Conservation (phyloP, 805 yeast species). For the Ascoidea asiatica region DNA sequence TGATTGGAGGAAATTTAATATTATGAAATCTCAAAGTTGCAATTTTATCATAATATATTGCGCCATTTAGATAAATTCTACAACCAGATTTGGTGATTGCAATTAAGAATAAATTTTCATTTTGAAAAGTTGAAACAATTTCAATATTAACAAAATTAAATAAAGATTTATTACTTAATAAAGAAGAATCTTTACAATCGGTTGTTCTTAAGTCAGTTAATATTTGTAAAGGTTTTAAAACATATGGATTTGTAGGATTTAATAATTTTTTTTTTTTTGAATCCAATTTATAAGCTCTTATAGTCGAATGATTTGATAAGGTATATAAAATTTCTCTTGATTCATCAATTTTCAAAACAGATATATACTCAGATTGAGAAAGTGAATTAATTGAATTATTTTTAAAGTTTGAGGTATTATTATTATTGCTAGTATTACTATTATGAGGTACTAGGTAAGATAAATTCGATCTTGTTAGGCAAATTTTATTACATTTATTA, state of each 20-base stretch:
- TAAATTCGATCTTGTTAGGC: constrained; percentile 59
- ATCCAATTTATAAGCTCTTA: constrained; percentile 57
- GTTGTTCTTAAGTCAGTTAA: constrained; percentile 27
- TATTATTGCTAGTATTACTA: constrained; percentile 16
- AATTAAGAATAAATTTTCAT: constrained; percentile 54
- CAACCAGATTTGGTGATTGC: constrained; percentile 80
- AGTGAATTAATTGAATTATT: constrained; percentile 1
- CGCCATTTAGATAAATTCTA: constrained; percentile 44
- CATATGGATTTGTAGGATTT: constrained; percentile 26
- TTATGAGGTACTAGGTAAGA: constrained; percentile 42
- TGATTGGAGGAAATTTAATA: constrained; percentile 47
- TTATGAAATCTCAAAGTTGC: constrained; percentile 31
- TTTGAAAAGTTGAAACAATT: constrained; percentile 49
- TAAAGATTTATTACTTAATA: constrained; percentile 39
- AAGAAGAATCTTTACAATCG: constrained; percentile 36
- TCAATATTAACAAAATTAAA: constrained; percentile 46
- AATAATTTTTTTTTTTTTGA: constrained; percentile 15
- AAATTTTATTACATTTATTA: constrained; percentile 69
- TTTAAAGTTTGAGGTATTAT: constrained; percentile 10
- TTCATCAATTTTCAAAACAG: constrained; percentile 60
- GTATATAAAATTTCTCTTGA: constrained; percentile 70
- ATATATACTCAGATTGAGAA: constrained; percentile 31
- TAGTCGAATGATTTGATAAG: constrained; percentile 66
- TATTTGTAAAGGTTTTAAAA: constrained; percentile 23
- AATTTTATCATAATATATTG: constrained; percentile 19